These are phyloP conservation scores for Colletotrichum euphorbiae DNA, from an alignment of 2,329 filamentous ascomycete genomes.

Conservation along the genomic window DNA sequence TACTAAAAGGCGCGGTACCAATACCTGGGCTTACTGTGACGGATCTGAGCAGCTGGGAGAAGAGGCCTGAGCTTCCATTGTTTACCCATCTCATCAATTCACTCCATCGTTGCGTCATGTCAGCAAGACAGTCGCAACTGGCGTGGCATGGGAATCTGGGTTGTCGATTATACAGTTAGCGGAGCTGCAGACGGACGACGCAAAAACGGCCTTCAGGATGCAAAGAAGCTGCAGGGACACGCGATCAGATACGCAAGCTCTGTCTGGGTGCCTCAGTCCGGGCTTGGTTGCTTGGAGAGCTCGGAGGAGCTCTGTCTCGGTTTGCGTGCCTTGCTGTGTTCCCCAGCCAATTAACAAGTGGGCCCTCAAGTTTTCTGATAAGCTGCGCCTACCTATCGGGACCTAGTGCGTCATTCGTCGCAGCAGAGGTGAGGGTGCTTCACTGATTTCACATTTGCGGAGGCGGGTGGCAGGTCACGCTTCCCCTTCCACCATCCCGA, in stretches of 20 bases:
- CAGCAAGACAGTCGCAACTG: neutral
- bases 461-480: conserved; percentile 35
- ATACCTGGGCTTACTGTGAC: too few species aligned
- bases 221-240: conserved; percentile 34
- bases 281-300: conserved; percentile 2
- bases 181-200: neutral
- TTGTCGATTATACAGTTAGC: too few species aligned
- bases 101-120: conserved; percentile 11
- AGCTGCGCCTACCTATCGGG: conserved; percentile 22
- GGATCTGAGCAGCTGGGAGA: too few species aligned
- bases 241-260: conserved; percentile 40
- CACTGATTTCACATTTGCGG: conserved; percentile 27
- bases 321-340: conserved; percentile 20
- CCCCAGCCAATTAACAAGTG: conserved; percentile 16
- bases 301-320: conserved; percentile 36
- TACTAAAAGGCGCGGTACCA: too few species aligned
- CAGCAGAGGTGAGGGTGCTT: neutral
- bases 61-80: neutral
- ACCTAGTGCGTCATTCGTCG: conserved; percentile 4
- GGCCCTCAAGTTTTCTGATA: conserved; percentile 17
- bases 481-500: neutral
- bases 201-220: conserved; percentile 16
- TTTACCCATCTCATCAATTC: conserved; percentile 2
- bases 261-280: conserved; percentile 29
- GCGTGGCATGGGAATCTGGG: neutral